Evolutionary conservation across 148 eudicot species (phyloP), one percentile per base, ranked within the genome.

Genomic region (Mesembryanthemum crystallinum): DNA sequence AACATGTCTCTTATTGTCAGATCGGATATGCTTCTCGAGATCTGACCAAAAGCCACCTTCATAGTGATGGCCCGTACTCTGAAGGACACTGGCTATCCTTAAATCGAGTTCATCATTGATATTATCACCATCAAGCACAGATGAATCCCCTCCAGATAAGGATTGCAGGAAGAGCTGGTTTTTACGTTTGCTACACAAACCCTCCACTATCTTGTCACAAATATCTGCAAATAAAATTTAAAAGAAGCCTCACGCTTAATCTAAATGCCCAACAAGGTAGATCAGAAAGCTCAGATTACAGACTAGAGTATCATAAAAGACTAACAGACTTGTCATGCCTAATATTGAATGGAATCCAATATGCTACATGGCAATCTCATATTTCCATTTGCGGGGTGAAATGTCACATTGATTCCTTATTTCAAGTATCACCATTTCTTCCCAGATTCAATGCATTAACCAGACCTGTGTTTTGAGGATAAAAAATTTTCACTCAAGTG

Each of bases 51-150:
- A 89, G 52, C 98, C 94, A 79, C 96, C 97, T 66, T 92, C 98
- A 79, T 95, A 88, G 76, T 78, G 79, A 77, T 95, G 98, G 10
- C 98, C 98, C n/a, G 98, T 95, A 80, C 98, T 95, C 83, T 89
- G 92, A 65, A 95, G 83, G 69, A 95, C 97, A 86, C 94, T 92
- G 63, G 98, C 96, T 71, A 92, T 80, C 86, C 98, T 90, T 71
- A 90, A 78, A 86, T 95, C 97, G 76, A 95, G 83, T 73, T 92
- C 97, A 81, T 95, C 96, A 78, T 71, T 86, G 18, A 87, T 73
- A 35, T 83, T 83, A 69, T 88, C 91, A 77, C 85, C 81, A 76
- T 90, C 97, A 58, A 87, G 57, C 29, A 84, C 69, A 58, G 98
- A 88, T 21, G 90, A 67, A 54, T 92, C 98, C 45, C 87, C 92